Base-by-base conservation (phyloP, 805 yeast genomes). In the Kuraishia ogatae region DNA sequence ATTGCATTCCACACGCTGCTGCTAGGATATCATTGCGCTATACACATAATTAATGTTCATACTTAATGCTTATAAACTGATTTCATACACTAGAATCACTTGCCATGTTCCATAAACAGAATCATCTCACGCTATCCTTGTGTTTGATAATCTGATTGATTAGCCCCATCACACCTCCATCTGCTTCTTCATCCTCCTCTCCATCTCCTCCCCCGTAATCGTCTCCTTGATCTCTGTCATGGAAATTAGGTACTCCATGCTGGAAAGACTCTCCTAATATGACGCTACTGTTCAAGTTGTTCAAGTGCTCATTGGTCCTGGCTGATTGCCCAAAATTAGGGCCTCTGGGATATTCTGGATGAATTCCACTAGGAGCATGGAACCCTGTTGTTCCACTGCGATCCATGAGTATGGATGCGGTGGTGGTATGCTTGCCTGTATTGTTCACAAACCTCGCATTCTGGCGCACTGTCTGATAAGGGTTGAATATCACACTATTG, bases 81-180 rank as follows among this genome's bases (percentile, higher is more conserved):
- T 20, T 2, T 2, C 22, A 20, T 20, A 26, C 10, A 26, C 29
- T 5, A 26, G 8, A 13, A 22, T 7, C 10, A 22, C 19, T 46
- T 46, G 15, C n/a, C 8, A 17, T 24, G 21, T 22, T 24, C 5
- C 17, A 48, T 22, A 20, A 4, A 35, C 19, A 15, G 19, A 20
- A 22, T 47, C 24, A 47, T 13, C 49, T 20, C 49, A 47, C 35
- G 26, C 23, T 49, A 39, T 74, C 78, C 50, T 64, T 63, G 39
- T 77, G 80, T 59, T 77, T 84, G 65, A 89, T 89, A 58, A 89
- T 85, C 64, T 89, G 91, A 65, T 89, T 89, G 51, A 91, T 76
- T 71, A 91, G 76, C 1, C 94, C 96, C 49, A 84, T 72, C n/a
- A 83, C 94, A 0, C 93, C 93, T 2, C 71, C 70, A 39, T 71